Conservation (phyloP, 2,329 filamentous ascomycete species). For the Epichloe gansuensis region DNA sequence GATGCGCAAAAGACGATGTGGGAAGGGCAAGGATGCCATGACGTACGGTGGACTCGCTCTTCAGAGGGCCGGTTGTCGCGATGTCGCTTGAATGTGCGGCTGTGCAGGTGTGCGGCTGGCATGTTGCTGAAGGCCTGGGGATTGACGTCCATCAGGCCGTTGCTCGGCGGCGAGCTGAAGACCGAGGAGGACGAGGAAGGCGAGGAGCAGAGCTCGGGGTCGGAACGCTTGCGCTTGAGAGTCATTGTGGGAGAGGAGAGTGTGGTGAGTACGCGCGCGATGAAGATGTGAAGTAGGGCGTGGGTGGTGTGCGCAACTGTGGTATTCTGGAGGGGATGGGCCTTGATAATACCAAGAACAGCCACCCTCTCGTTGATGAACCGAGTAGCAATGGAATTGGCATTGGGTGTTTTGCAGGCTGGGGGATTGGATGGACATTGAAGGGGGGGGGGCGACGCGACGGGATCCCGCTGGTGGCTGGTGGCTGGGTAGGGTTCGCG, state of each 20-base stretch:
- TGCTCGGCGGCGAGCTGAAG: conserved; percentile 14
- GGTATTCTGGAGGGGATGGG: too few relatives aligned
- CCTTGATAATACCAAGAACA: too few relatives aligned
- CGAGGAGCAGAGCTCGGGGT: conserved; percentile 40
- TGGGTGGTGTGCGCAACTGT: too few relatives aligned
- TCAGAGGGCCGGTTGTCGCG: conserved; percentile 47
- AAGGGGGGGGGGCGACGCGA: background rate
- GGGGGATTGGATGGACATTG: background rate
- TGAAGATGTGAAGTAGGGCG: too few relatives aligned
- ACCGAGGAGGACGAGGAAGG: conserved; percentile 30
- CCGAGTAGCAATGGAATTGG: too few relatives aligned
- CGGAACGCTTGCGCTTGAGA: conserved; percentile 52
- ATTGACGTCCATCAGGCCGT: conserved; percentile 21
- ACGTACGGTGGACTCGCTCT: conserved; percentile 40
- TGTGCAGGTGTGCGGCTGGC: conserved; percentile 30
- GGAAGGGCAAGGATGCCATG: background rate
- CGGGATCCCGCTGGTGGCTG: background rate
- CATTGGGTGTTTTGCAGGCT: background rate
- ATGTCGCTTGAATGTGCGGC: conserved; percentile 48
- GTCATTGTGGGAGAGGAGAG: conserved; percentile 25
- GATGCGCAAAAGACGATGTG: background rate
- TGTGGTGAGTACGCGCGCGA: too few relatives aligned
- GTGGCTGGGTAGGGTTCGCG: background rate
- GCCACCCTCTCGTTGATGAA: too few relatives aligned
- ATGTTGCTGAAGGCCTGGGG: conserved; percentile 16